phyloP scores from a whole-genome alignment of 2,329 filamentous ascomycete genomes.

The Fusarium luffae region DNA sequence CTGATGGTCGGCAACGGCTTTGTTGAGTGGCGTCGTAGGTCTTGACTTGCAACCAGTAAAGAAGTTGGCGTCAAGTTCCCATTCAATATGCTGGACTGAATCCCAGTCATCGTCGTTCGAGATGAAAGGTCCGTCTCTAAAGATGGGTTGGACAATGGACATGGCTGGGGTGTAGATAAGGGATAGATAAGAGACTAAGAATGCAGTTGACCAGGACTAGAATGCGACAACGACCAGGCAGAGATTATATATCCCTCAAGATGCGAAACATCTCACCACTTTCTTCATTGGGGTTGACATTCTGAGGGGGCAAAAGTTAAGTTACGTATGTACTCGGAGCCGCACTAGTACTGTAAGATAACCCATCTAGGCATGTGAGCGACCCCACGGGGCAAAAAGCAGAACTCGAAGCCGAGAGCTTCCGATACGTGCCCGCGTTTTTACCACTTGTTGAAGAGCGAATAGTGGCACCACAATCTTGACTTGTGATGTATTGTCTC shows the following conservation, averaged over 20 bases:
- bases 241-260: neutral
- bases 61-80: constrained; percentile 20
- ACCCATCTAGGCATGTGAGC: constrained; percentile 10
- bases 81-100: constrained; percentile 11
- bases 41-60: neutral
- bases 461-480: neutral
- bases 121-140: neutral
- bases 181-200: neutral
- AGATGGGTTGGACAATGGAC: constrained; percentile 16
- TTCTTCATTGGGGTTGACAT: neutral
- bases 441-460: neutral
- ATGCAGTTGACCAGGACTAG: too few relatives aligned
- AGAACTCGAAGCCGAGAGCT: constrained; percentile 11
- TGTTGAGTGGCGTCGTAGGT: neutral
- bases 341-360: neutral
- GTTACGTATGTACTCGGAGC: constrained; percentile 10
- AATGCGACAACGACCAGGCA: neutral
- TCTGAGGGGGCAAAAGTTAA: neutral
- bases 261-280: constrained; percentile 1
- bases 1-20: constrained; percentile 12
- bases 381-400: constrained; percentile 25
- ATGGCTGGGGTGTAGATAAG: neutral
- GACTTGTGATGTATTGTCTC: constrained; percentile 10
- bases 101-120: constrained; percentile 8
- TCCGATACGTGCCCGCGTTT: constrained; percentile 34